Conservation (phyloP, 306 rosid species). For the Senna tora region DNA sequence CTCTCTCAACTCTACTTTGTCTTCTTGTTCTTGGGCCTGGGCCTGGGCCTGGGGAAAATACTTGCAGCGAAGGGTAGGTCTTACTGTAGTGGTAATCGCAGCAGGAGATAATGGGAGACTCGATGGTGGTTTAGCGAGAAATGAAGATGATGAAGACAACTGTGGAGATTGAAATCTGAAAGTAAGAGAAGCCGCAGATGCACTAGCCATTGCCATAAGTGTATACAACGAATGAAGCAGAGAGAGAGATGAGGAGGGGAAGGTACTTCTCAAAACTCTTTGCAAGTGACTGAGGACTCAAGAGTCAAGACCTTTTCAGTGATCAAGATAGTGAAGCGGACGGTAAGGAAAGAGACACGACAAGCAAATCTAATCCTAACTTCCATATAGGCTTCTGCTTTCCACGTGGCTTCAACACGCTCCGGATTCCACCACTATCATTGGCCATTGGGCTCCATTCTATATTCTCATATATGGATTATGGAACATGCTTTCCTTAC, state of each 20-base stretch:
- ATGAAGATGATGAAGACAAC: slow-evolving; percentile 36
- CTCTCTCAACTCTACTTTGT: slow-evolving; percentile 37
- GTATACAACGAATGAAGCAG: not conserved
- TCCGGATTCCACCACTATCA: not conserved
- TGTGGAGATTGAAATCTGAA: slow-evolving; percentile 27
- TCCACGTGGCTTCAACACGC: slow-evolving; percentile 53
- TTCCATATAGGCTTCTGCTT: not conserved
- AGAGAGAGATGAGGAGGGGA: not conserved
- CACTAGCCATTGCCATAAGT: slow-evolving; percentile 57
- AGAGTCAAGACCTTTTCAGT: too few species aligned
- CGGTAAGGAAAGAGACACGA: slow-evolving; percentile 82
- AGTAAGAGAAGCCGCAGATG: slow-evolving; percentile 37
- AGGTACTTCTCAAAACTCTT: not conserved
- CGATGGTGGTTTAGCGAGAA: slow-evolving; percentile 31
- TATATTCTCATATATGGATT: not conserved
- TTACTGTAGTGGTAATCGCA: slow-evolving; percentile 2
- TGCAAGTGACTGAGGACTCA: too few species aligned
- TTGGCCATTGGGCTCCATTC: slow-evolving; percentile 1
- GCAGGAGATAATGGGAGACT: slow-evolving; percentile 29
- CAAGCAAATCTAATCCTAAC: too few species aligned
- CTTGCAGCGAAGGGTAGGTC: slow-evolving; percentile 25
- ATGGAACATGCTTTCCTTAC: too few species aligned
- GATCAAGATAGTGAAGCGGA: slow-evolving; percentile 37
- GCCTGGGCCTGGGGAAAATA: slow-evolving; percentile 8
- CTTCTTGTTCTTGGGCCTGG: slow-evolving; percentile 22